These are phyloP conservation scores for Gonapodya prolifera DNA, from an alignment of 192 early-diverging fungal species.

Conservation along the genomic window DNA sequence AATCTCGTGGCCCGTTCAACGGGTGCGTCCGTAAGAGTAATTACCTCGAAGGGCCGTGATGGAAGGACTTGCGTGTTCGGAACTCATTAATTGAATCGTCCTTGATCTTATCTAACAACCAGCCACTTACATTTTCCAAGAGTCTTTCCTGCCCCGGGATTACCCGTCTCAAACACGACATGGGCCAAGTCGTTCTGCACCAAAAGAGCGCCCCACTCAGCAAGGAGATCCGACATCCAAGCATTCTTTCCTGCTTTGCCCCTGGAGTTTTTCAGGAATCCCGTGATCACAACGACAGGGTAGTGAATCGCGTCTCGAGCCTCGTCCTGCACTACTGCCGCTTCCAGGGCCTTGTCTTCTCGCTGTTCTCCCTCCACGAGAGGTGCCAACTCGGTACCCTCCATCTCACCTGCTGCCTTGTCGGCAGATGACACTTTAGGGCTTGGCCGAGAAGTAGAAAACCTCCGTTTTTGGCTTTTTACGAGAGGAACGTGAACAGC, in stretches of 20 bases:
- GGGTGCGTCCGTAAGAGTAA: conserved; percentile 59
- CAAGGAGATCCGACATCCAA: conserved; percentile 54
- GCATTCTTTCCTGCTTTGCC: conserved; percentile 29
- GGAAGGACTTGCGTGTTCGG: conserved; percentile 36
- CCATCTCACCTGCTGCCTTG: conserved; percentile 13
- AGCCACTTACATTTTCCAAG: conserved; percentile 47
- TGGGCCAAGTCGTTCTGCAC: conserved; percentile 79
- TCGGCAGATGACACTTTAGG: background rate
- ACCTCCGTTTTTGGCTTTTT: background rate
- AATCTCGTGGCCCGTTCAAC: conserved; percentile 44
- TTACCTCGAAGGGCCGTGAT: conserved; percentile 50
- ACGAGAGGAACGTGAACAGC: background rate
- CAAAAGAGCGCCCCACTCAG: conserved; percentile 61
- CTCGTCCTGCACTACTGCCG: background rate
- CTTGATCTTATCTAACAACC: background rate
- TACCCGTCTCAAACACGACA: conserved; percentile 76
- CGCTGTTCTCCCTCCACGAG: conserved; percentile 4
- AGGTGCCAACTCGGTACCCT: background rate
- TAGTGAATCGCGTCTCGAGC: conserved; percentile 27
- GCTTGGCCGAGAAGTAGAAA: background rate
- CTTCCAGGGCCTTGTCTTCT: conserved; percentile 13
- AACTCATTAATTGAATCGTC: background rate
- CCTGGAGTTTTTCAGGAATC: conserved; percentile 59
- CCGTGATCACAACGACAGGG: conserved; percentile 84
- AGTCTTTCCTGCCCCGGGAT: conserved; percentile 47